Evolutionary conservation across 768 basidiomycete genomes (phyloP).

Genomic region (Suillus decipiens): DNA sequence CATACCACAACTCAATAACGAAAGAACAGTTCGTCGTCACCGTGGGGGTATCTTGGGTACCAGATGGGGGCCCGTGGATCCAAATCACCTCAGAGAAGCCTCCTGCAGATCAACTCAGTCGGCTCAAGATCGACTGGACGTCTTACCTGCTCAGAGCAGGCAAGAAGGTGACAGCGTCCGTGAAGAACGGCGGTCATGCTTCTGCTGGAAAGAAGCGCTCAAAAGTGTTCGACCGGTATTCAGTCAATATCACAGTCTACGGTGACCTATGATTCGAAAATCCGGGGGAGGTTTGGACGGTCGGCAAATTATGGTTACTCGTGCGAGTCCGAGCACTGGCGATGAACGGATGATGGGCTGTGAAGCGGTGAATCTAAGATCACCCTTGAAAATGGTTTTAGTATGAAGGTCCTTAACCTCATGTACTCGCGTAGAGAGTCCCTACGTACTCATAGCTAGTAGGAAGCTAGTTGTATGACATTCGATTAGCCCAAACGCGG

Average conservation of each 20-base stretch:
- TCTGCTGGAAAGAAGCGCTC: slow-evolving; percentile 3
- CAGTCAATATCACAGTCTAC: slow-evolving; percentile 5
- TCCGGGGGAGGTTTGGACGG: background rate
- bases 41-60: background rate
- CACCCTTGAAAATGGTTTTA: background rate
- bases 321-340: background rate
- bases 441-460: background rate
- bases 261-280: background rate
- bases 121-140: slow-evolving; percentile 2
- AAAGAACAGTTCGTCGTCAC: background rate
- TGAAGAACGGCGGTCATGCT: slow-evolving; percentile 4
- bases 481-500: background rate
- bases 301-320: background rate
- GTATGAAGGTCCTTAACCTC: background rate
- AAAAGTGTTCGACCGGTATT: background rate
- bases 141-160: slow-evolving; percentile 2
- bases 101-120: background rate
- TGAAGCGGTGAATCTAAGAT: slow-evolving; percentile 2
- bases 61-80: slow-evolving; percentile 1
- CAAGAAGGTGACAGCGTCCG: slow-evolving; percentile 1
- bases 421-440: background rate
- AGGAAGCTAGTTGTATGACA: background rate
- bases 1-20: background rate
- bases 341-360: background rate
- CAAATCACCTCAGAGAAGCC: background rate